A percentile compares a stretch with the other conserved stretches of the same genome.
These are phyloP conservation scores for Aspergillus sclerotioniger DNA, from an alignment of 495 filamentous ascomycete species.

Conservation along the genomic window DNA sequence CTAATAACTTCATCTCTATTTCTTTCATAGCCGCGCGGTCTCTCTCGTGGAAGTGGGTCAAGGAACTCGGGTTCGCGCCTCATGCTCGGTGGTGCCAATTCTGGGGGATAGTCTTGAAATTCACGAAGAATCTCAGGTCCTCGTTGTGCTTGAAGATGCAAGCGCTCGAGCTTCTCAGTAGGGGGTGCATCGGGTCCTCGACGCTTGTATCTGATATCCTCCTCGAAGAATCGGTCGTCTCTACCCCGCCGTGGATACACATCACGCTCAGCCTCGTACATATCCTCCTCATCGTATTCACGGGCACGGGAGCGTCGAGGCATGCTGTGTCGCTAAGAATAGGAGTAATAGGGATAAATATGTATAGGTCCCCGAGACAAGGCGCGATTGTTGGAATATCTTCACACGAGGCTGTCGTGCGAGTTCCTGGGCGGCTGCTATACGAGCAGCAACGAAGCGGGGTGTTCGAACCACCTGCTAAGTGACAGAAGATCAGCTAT, in stretches of 20 bases:
- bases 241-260: constrained; percentile 13
- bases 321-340: constrained; percentile 24
- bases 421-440: neutral
- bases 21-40: neutral
- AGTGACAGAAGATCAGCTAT: neutral
- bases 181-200: constrained; percentile 27
- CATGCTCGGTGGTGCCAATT: neutral
- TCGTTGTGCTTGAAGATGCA: constrained; percentile 28
- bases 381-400: neutral
- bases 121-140: constrained; percentile 29
- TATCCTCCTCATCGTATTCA: constrained; percentile 34
- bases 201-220: constrained; percentile 25
- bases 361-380: neutral
- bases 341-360: neutral
- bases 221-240: constrained; percentile 23
- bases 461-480: neutral
- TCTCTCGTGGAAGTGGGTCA: constrained; percentile 19
- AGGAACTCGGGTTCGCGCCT: constrained; percentile 23
- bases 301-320: constrained; percentile 32
- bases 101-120: constrained; percentile 5
- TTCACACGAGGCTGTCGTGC: neutral
- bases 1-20: neutral
- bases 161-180: constrained; percentile 33
- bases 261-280: constrained; percentile 29
- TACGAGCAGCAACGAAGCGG: neutral